phyloP scores from a whole-genome alignment of 257 asterid species.

The Cruciata laevipes region DNA sequence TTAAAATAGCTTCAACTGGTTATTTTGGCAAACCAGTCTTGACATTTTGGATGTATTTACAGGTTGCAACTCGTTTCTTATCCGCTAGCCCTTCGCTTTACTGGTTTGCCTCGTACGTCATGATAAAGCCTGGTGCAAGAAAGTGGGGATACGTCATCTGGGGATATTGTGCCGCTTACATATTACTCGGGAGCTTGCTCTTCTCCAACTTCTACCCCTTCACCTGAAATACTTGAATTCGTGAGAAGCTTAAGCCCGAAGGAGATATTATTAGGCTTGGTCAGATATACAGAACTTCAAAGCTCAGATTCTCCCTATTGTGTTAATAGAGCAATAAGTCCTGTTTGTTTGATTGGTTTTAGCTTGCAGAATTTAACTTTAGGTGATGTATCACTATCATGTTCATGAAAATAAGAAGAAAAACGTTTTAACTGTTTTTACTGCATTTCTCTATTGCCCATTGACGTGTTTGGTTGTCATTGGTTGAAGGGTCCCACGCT shows the following conservation, averaged over 20 bases:
- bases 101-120: conserved; percentile 71
- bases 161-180: conserved; percentile 69
- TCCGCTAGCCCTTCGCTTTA: conserved; percentile 77
- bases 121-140: conserved; percentile 34
- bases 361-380: no score
- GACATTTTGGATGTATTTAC: conserved; percentile 5
- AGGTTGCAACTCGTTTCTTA: conserved; percentile 92
- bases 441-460: not conserved
- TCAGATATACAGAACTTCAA: not conserved
- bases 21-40: not conserved
- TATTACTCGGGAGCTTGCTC: conserved; percentile 70
- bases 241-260: not conserved
- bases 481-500: not conserved
- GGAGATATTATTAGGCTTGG: no score
- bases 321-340: no score
- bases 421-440: no score
- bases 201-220: conserved; percentile 96
- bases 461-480: not conserved
- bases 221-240: conserved; percentile 39
- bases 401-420: no score
- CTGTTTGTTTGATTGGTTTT: no score
- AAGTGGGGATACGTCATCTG: conserved; percentile 74
- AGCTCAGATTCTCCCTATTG: not conserved
- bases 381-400: no score
- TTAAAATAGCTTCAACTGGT: not conserved